Evolutionary conservation across 371 early-diverging fungal genomes (phyloP).

Genomic region (Gilbertella persicaria): DNA sequence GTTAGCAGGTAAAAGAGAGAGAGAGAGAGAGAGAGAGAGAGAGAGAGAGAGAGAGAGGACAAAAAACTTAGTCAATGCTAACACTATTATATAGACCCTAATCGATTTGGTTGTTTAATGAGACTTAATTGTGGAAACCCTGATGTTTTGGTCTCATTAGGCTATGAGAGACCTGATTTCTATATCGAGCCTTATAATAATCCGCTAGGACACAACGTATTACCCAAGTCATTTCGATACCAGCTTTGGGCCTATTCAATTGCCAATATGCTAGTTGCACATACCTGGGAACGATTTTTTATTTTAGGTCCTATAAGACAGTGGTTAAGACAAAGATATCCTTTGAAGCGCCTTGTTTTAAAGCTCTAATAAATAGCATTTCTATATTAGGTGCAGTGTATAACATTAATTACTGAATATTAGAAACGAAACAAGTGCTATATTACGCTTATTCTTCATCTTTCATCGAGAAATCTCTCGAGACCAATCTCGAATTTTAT

Average conservation of each 20-base stretch:
- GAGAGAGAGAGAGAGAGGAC: not conserved
- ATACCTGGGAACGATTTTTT: conserved; percentile 39
- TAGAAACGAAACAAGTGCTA: too few species aligned
- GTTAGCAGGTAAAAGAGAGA: conserved; percentile 50
- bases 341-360: conserved; percentile 16
- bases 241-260: conserved; percentile 51
- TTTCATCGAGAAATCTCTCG: too few species aligned
- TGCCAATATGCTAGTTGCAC: conserved; percentile 32
- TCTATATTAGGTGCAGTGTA: too few species aligned
- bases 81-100: conserved; percentile 55
- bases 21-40: not conserved
- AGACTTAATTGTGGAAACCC: conserved; percentile 75
- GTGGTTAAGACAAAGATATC: conserved; percentile 22
- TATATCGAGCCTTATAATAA: conserved; percentile 63
- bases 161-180: conserved; percentile 53
- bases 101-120: conserved; percentile 67
- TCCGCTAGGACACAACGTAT: conserved; percentile 68
- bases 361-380: conserved; percentile 7
- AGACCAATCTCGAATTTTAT: too few species aligned
- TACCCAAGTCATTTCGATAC: conserved; percentile 65
- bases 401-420: too few species aligned
- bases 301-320: conserved; percentile 41
- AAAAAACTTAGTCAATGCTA: not conserved
- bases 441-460: too few species aligned
- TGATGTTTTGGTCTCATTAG: conserved; percentile 43